Evolutionary conservation across 257 asterid species (phyloP).

Genomic region (Dorcoceras hygrometricum): DNA sequence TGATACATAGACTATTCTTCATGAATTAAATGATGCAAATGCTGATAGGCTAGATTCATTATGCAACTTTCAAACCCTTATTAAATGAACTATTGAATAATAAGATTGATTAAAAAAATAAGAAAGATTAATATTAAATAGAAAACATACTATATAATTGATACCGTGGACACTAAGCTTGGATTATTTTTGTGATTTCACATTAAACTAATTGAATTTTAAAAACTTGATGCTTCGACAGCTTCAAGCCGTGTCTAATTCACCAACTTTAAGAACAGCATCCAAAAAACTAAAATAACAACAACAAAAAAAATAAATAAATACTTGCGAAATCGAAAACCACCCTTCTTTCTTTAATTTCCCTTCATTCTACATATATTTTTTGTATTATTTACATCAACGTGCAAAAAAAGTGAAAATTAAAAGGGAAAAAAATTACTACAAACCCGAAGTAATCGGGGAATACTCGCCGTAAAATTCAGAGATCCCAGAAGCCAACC

Average conservation of each 20-base stretch:
- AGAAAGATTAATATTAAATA: too few relatives aligned
- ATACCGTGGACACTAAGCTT: too few relatives aligned
- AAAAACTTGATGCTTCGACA: not conserved
- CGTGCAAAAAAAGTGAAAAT: not conserved
- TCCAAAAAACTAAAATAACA: too few relatives aligned
- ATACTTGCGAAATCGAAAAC: too few relatives aligned
- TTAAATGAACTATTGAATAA: too few relatives aligned
- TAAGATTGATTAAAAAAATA: too few relatives aligned
- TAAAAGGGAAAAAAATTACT: not conserved
- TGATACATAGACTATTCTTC: not conserved
- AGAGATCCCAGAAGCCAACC: slow-evolving; percentile 22
- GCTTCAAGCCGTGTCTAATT: not conserved
- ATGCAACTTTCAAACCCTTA: too few relatives aligned
- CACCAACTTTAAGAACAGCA: not conserved
- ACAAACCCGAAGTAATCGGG: not conserved
- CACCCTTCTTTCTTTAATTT: not conserved
- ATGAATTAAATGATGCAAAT: not conserved
- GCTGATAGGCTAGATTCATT: too few relatives aligned
- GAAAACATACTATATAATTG: too few relatives aligned
- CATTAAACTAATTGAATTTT: not conserved
- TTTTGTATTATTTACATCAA: not conserved
- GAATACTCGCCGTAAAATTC: not conserved
- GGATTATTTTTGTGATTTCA: not conserved
- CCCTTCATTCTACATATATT: not conserved
- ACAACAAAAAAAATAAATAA: too few relatives aligned